Conservation (phyloP, 805 yeast species). For the Ogataea neopini region DNA sequence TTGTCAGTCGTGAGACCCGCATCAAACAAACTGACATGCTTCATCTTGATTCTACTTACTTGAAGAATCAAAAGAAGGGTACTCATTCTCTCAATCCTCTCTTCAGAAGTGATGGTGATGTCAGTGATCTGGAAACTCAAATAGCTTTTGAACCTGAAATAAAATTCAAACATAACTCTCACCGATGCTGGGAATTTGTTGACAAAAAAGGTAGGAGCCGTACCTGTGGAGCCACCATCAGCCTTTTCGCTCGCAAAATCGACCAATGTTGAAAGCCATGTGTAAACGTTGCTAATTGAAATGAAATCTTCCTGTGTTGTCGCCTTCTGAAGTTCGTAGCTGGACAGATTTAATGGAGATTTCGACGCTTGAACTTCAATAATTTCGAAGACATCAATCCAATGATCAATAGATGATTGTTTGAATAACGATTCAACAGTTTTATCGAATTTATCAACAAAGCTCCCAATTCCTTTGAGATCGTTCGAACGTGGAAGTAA, state of each 20-base stretch:
- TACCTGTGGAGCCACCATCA: constrained; percentile 19
- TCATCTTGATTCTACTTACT: constrained; percentile 68
- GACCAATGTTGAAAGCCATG: constrained; percentile 63
- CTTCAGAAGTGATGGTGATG: constrained; percentile 52
- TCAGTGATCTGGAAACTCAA: constrained; percentile 67
- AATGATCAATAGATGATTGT: constrained; percentile 64
- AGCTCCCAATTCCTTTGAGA: constrained; percentile 53
- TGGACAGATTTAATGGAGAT: constrained; percentile 56
- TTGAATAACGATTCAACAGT: constrained; percentile 58
- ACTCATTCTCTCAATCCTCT: constrained; percentile 68
- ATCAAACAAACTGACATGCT: constrained; percentile 47
- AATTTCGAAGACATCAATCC: constrained; percentile 75
- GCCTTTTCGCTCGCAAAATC: constrained; percentile 35
- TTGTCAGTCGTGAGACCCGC: constrained; percentile 6
- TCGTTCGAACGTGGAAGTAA: constrained; percentile 37
- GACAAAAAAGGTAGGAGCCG: constrained; percentile 29
- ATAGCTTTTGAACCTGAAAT: constrained; percentile 63
- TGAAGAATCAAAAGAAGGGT: constrained; percentile 66
- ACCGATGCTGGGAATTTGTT: constrained; percentile 68
- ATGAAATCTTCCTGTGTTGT: constrained; percentile 54
- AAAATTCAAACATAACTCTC: constrained; percentile 63
- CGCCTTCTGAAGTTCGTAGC: constrained; percentile 45
- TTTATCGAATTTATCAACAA: constrained; percentile 64
- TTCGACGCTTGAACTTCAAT: constrained; percentile 69
- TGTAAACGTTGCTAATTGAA: constrained; percentile 65